A percentile compares a stretch with the other conserved stretches of the same genome.
These are phyloP conservation scores for Bombardia bombarda DNA, from an alignment of 495 filamentous ascomycete genomes.

Conservation along the genomic window DNA sequence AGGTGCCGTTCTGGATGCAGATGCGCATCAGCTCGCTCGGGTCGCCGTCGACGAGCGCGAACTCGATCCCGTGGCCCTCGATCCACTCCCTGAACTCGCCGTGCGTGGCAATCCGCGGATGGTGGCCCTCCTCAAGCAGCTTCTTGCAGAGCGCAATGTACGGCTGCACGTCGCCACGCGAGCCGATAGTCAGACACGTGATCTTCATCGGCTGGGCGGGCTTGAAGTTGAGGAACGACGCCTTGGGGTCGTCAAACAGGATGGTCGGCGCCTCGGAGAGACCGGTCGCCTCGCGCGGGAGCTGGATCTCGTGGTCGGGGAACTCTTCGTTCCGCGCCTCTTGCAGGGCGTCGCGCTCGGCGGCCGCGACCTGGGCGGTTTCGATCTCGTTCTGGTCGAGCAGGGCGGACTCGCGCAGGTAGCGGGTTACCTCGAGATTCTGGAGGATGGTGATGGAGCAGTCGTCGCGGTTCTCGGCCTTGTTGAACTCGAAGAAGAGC, in stretches of 20 bases:
- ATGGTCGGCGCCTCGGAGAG: conserved; percentile 59
- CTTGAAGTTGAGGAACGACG: conserved; percentile 93
- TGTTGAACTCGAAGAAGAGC: conserved; percentile 89
- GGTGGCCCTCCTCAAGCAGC: conserved; percentile 79
- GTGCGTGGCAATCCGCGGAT: conserved; percentile 84
- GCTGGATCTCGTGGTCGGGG: conserved; percentile 47
- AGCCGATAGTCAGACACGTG: conserved; percentile 93
- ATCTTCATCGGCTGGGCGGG: conserved; percentile 74
- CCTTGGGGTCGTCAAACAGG: conserved; percentile 83
- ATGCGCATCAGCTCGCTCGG: conserved; percentile 91
- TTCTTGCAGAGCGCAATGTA: conserved; percentile 96
- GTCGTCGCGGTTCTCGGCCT: conserved; percentile 73
- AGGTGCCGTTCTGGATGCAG: conserved; percentile 96
- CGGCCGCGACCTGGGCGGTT: conserved; percentile 67
- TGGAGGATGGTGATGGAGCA: conserved; percentile 75
- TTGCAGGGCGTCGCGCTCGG: conserved; percentile 75
- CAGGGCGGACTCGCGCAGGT: conserved; percentile 62
- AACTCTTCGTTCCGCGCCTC: conserved; percentile 62
- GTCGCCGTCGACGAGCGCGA: conserved; percentile 79
- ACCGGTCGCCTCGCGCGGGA: conserved; percentile 44
- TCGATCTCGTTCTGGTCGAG: conserved; percentile 61
- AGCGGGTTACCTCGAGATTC: conserved; percentile 62
- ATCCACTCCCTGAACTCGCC: conserved; percentile 85
- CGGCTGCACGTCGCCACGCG: conserved; percentile 91
- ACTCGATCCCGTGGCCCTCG: conserved; percentile 84